Base-by-base conservation (phyloP, 2,329 filamentous ascomycete genomes). In the Talaromyces albobiverticillius region DNA sequence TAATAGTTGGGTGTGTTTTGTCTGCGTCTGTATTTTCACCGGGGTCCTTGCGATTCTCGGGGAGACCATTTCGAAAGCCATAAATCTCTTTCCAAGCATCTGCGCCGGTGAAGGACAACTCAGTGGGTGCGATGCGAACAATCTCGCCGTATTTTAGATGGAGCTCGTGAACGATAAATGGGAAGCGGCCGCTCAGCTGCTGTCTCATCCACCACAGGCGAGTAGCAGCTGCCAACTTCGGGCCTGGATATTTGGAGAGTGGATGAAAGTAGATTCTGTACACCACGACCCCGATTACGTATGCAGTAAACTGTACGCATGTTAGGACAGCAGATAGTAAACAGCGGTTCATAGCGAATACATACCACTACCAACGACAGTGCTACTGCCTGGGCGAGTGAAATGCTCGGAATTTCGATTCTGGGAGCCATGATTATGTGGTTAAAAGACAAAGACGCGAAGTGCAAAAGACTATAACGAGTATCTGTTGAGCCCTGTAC, bases 191-290 rank as follows among this genome's bases (percentile, higher is more conserved):
- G 29, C 43, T 46, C 6, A 53, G 41, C 13, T 46, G 43, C 16
- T 53, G 51, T 25, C 41, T 46, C 51, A 53, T 46, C 42, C 42
- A 53, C 51, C 42, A 47, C n/a, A 53, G 31, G 25, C 51, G 42
- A 36, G 61, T 64, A 22, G 55, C 29, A 3, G 57, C 58, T 8
- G 63, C 62, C 18, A 65, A 58, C 20, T 61, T 63, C 1, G 68
- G 67, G 1, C 69, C 67, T 2, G 68, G 68, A 34, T 69, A 64
- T 16, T 62, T 62, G 16, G 61, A 61, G 36, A 71, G 50, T 1
- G 65, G 68, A 49, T 64, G 63, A 18, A 69, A 58, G 36, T 61
- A 67, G 18, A 69, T 56, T 3, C 66, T 64, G 48, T 70, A 69
- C 11, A 66, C 54, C 41, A 50, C 57, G 20, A 61, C 38, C 10